Base-by-base conservation (phyloP, 2,329 filamentous ascomycete genomes). In the Chrysoporthe austroafricana region DNA sequence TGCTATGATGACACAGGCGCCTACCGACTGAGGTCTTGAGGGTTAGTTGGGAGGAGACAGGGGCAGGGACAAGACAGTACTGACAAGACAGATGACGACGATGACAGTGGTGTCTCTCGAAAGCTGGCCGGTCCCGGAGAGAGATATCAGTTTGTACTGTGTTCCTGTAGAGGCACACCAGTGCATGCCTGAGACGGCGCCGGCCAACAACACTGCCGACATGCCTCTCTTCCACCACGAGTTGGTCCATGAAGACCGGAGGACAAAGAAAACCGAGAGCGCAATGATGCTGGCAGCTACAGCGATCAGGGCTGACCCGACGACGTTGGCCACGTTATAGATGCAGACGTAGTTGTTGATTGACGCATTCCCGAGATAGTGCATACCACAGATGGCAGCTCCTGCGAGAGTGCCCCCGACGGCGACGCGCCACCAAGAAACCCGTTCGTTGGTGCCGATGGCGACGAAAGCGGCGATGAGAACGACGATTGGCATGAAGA, bases 101-200 rank as follows among this genome's bases (percentile, higher is more conserved):
- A 94, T 89, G 14, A 94, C 85, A 32, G 90, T 92, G 5, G 86
- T 85, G 64, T 88, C 88, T 62, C 89, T 83, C 9, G 87, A 85
- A 39, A 86, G 77, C 60, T 81, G 76, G 60, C 79, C 79, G 54
- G 74, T 76, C 43, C 80, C 71, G 61, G 81, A 80, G 63, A 84
- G 76, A 57, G 82, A 75, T 71, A 84, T 77, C 63, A 92, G 77
- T 56, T 83, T 83, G 76, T 94, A 96, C 9, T 78, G 76, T 3
- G 92, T 96, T 18, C 91, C 91, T 13, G 87, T 84, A 3, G 90
- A 85, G 43, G 91, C 93, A 66, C 90, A 90, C 91, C 92, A 96
- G 79, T 96, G 93, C 93, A 96, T 96, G 0, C 91, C 92, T 11
- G 90, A 94, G 2, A 96, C 91, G 52, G 91, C 92, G 18, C 86